Evolutionary conservation across 106 monocot genomes (phyloP), one percentile per base, ranked within the genome.

Genomic region (Dioscorea alata): DNA sequence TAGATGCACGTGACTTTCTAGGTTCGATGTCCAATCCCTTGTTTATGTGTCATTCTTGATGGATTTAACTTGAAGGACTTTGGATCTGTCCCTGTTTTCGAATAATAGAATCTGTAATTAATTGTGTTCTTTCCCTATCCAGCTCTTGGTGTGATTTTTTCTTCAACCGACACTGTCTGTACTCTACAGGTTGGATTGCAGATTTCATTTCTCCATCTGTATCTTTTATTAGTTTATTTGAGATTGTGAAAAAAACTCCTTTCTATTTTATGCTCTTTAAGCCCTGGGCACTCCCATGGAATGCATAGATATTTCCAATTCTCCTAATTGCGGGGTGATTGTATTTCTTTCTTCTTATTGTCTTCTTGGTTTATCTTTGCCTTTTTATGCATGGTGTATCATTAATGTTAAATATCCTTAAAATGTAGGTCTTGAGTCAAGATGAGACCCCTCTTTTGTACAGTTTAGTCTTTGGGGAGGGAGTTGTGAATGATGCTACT

Each of bases 381-480:
- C 6, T 6, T 42, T 42, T 42, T 5, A 3, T 8, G 42, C 42
- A 42, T 42, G 42, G 10, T 42, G 42, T 10, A 0, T 42, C 10
- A 6, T 10, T 42, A 42, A 42, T 42, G 10, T 42, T 42, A 42
- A 28, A 42, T 42, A 42, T 28, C 28, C 13, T 66, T 67, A 34
- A 4, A 48, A 6, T 64, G 20, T 71, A 93, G 89, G 84, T 93
- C 56, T 78, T 86, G 49, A 59, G 64, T 69, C 90, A 84, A 84
- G 94, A 92, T 24, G 85, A 92, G 65, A 92, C 83, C 34, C 92
- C 92, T 64, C 74, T 60, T 17, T 65, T 92, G 9, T 92, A 92
- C 76, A 92, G 88, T 68, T 81, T 92, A 64, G 88, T 92, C 59
- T 92, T 92, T 75, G 92, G 92, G 51, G 92, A 88, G 83, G 92